Evolutionary conservation across 495 filamentous ascomycete species (phyloP).

Genomic region (Aspergillus bertholletiae): DNA sequence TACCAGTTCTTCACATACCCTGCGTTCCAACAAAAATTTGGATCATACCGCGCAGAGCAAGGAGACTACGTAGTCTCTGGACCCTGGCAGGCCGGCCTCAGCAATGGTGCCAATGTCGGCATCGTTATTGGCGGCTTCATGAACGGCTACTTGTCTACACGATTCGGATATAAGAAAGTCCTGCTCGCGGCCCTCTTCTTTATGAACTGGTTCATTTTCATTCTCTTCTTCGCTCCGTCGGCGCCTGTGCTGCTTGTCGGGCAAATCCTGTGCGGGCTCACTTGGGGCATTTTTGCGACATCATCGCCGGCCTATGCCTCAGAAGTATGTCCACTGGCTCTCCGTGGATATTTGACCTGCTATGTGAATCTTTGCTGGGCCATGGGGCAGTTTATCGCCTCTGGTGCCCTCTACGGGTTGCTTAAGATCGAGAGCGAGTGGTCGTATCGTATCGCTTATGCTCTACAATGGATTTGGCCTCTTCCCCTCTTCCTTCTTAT

Average conservation of each 20-base stretch:
- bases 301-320: constrained; percentile 61
- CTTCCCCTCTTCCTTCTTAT: constrained; percentile 53
- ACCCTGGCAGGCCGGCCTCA: constrained; percentile 34
- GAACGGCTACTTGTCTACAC: constrained; percentile 44
- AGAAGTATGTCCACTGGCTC: constrained; percentile 56
- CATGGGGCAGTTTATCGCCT: constrained; percentile 58
- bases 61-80: constrained; percentile 28
- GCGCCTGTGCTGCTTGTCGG: constrained; percentile 38
- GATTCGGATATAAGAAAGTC: constrained; percentile 42
- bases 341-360: constrained; percentile 53
- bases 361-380: constrained; percentile 68
- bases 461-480: constrained; percentile 66
- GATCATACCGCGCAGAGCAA: constrained; percentile 18
- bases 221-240: constrained; percentile 49
- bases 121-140: constrained; percentile 32
- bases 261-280: constrained; percentile 44
- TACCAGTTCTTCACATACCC: constrained; percentile 38
- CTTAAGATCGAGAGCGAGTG: constrained; percentile 28
- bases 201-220: constrained; percentile 49
- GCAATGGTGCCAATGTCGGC: constrained; percentile 32
- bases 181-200: constrained; percentile 40
- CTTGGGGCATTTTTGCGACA: constrained; percentile 52
- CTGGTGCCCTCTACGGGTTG: constrained; percentile 52
- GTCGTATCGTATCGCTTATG: constrained; percentile 56
- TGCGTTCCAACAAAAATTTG: constrained; percentile 36